Base-by-base conservation (phyloP, 345 rosid genomes). In the Theobroma cacao region DNA sequence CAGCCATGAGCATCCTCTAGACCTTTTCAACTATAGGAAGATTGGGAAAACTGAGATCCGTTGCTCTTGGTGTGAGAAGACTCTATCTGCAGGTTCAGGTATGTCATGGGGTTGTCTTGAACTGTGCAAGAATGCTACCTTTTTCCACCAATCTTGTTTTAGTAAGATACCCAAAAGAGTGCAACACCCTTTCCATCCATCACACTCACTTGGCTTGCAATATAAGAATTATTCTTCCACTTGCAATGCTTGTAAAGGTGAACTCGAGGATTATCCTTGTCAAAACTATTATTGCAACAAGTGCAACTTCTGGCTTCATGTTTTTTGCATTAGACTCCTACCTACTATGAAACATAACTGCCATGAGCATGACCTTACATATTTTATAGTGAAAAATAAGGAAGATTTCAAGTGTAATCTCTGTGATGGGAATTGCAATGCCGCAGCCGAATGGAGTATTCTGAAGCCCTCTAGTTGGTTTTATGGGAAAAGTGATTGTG, bases 191-290 rank as follows among this genome's bases (percentile, higher is more conserved):
- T 70, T 48, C 30, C 59, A 70, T 30, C 74, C 59, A 1, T 12
- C 1, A 7, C 75, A 30, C 40, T 0, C 28, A 1, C 30, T 71
- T 71, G 60, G 60, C 43, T 30, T 71, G 22, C 14, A 8, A 4
- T 26, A 24, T 24, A 7, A n/a, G n/a, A n/a, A n/a, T n/a, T n/a
- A n/a, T n/a, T 20, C 56, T 5, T 2, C 48, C 0, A 9, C 0
- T 1, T 71, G 60, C 41, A 1, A 30, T 48, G 58, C 28, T 4
- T 48, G 75, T 50, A n/a, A n/a, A n/a, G 10, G 0, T 4, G 15
- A 0, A 1, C n/a, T n/a, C n/a, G n/a, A 0, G 4, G 1, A 13
- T 14, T 1, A 1, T 0, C 9, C 0, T 53, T 12, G 0, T 17
- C 0, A 5, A 43, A 3, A 1, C 28, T 71, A 71, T 31, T 0